Percentiles rank a stretch among this genome's conserved stretches.
phyloP scores from a whole-genome alignment of 495 filamentous ascomycete genomes.

The Penicillium macrosclerotiorum region DNA sequence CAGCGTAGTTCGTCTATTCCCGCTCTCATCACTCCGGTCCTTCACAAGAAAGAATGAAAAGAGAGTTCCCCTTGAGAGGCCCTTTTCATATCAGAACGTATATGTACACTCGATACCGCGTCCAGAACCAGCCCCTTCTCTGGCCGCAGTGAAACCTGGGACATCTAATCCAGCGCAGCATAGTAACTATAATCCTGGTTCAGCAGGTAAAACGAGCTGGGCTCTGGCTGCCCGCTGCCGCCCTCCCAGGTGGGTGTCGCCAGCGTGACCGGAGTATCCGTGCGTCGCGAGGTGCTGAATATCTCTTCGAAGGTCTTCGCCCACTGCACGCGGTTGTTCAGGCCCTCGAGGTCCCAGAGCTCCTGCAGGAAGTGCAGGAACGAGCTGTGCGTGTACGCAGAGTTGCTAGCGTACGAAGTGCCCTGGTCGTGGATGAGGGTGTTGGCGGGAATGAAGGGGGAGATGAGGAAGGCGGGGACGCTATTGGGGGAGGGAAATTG shows the following conservation, averaged over 20 bases:
- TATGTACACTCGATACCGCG: no score
- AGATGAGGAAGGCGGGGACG: slow-evolving; percentile 46
- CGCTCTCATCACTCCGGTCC: no score
- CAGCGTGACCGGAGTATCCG: slow-evolving; percentile 33
- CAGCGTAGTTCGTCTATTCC: no score
- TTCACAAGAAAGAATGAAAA: no score
- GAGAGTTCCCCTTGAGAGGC: no score
- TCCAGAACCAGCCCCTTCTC: no score
- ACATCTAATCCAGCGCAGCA: slow-evolving; percentile 5
- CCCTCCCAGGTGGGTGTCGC: slow-evolving; percentile 34
- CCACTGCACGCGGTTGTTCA: slow-evolving; percentile 42
- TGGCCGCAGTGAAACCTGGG: no score
- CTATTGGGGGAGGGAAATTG: slow-evolving; percentile 5
- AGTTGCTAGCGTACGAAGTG: slow-evolving; percentile 35
- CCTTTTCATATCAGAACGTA: no score
- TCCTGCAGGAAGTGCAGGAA: slow-evolving; percentile 43
- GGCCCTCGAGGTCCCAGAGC: slow-evolving; percentile 40
- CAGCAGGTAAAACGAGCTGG: slow-evolving; percentile 27
- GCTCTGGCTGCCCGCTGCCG: slow-evolving; percentile 30
- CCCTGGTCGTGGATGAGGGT: slow-evolving; percentile 40
- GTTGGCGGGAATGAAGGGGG: slow-evolving; percentile 40
- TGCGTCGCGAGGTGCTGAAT: slow-evolving; percentile 25
- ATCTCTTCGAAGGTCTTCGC: slow-evolving; percentile 44
- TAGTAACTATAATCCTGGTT: slow-evolving; percentile 37
- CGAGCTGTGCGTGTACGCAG: slow-evolving; percentile 43